Base-by-base conservation (phyloP, 768 basidiomycete genomes). In the Brasilioporus rufonigricans region DNA sequence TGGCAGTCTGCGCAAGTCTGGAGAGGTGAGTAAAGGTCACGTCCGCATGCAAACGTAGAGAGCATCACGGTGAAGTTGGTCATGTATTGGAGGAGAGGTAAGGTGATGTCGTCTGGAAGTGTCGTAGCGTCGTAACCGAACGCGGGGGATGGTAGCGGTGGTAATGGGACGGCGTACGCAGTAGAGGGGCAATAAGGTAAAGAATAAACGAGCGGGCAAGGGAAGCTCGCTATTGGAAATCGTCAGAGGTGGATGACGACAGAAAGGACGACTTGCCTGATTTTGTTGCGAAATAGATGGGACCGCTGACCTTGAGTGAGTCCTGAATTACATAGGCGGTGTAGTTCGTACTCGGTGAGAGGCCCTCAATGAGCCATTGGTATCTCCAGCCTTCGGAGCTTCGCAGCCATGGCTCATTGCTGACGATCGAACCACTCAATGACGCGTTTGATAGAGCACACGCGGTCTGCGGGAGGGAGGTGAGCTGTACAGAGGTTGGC, bases 1-100 rank as follows among this genome's bases (percentile, higher is more conserved):
- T 86, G 81, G 62, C 92, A 94, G 66, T 89, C 86, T 14, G 80
- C 77, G 64, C 93, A 95, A 4, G 83, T 81, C 26, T 89, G 82
- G 21, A 93, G 69, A 0, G 88, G 87, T 7, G 89, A 92, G 72
- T 92, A 95, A 51, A 76, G 64, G 64, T 93, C 91, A 27, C 89
- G 80, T 18, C 89, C 89, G 65, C 93, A 94, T 1, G 90, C 81
- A 56, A 85, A 82, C 4, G 87, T 88, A 31, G 80, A 77, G 10
- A 95, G 81, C 19, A 82, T 79, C 1, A 78, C 77, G 1, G 90
- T 87, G 70, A 94, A 92, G 71, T 91, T 91, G 46, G 83, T 70
- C 58, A 94, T 70, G 55, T 80, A 82, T 23, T 76, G 72, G 40
- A 85, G 62, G 40, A 92, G 77, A 8, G 80, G 78, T 12, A 66